Conservation (phyloP, 2,329 filamentous ascomycete genomes). For the Colletotrichum abscissum region DNA sequence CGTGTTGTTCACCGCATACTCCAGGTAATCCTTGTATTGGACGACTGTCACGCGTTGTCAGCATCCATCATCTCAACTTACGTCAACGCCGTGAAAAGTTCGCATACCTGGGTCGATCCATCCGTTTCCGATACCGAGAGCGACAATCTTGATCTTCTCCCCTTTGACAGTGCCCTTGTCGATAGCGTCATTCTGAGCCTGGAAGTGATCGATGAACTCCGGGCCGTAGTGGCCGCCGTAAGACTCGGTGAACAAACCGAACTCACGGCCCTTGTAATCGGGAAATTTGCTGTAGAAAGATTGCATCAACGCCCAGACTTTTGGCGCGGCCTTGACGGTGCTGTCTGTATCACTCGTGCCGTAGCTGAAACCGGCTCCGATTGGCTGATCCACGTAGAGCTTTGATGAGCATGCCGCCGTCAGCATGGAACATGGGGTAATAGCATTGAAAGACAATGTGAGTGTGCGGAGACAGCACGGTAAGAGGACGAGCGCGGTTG, state of each 20-base stretch:
- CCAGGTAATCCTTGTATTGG: constrained; percentile 56
- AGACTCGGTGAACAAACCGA: constrained; percentile 64
- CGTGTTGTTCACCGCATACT: constrained; percentile 58
- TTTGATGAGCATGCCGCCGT: constrained; percentile 1
- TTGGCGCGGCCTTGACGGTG: constrained; percentile 57
- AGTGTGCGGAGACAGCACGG: constrained; percentile 40
- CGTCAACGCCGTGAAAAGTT: not conserved
- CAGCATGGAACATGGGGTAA: not conserved
- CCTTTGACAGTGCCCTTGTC: constrained; percentile 51
- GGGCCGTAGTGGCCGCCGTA: constrained; percentile 72
- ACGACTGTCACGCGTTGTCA: not conserved
- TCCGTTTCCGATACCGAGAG: constrained; percentile 68
- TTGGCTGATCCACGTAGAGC: constrained; percentile 38
- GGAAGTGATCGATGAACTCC: constrained; percentile 64
- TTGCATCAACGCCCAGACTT: constrained; percentile 68
- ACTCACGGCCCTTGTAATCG: constrained; percentile 68
- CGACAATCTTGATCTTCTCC: constrained; percentile 59
- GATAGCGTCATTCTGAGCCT: constrained; percentile 67
- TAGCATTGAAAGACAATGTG: not conserved
- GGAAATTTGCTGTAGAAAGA: constrained; percentile 73
- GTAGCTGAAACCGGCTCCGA: constrained; percentile 46
- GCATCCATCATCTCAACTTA: no score
- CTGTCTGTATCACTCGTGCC: constrained; percentile 47
- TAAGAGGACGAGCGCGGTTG: constrained; percentile 42
- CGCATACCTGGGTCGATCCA: constrained; percentile 57